Evolutionary conservation across 1,284 basidiomycete species (phyloP), one percentile per base, ranked within the genome.

Genomic region (Sporisorium sorghi): DNA sequence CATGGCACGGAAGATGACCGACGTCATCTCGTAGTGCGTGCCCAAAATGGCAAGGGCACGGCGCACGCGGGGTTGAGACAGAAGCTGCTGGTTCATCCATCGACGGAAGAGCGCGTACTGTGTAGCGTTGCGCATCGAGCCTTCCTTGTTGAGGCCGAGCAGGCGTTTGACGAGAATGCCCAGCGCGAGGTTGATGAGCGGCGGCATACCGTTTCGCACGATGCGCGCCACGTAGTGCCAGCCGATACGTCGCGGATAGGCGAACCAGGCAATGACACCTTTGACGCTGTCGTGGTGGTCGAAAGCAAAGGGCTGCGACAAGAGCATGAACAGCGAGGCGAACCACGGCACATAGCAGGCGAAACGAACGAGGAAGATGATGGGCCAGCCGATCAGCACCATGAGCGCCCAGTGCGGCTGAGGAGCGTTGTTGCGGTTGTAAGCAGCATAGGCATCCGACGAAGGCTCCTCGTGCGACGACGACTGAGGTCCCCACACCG

Each of bases 1-100:
- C 83, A 84, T 83, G 9, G 81, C 80, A 58, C 83, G 80, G 72
- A 79, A 84, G 46, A 84, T 72, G 50, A 83, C 82, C 50, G 83
- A 84, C 8, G 77, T 79, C 83, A 84, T 84, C 50, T 84, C 83
- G 73, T 84, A 84, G 63, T 84, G 83, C 14, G 83, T 84, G 37
- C 83, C 83, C 33, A 84, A 63, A 48, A 84, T 79, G 32, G 74
- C 63, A 23, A 84, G 71, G 17, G 83, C 82, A 21, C 79, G 78
- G 48, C 78, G 77, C 21, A 84, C 70, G 39, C 78, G 77, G 6
- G 77, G 68, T 61, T 83, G 83, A 19, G 74, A 81, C 2, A 83
- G 77, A 19, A 84, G 75, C 70, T 80, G 79, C 48, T 63, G 62
- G 50, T 77, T 76, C 65, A 84, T 69, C 83, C 83, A 84, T 50